Percentiles rank a stretch among this genome's conserved stretches.
phyloP scores from a whole-genome alignment of 2,329 filamentous ascomycete species.

The Dactylellina cionopaga region DNA sequence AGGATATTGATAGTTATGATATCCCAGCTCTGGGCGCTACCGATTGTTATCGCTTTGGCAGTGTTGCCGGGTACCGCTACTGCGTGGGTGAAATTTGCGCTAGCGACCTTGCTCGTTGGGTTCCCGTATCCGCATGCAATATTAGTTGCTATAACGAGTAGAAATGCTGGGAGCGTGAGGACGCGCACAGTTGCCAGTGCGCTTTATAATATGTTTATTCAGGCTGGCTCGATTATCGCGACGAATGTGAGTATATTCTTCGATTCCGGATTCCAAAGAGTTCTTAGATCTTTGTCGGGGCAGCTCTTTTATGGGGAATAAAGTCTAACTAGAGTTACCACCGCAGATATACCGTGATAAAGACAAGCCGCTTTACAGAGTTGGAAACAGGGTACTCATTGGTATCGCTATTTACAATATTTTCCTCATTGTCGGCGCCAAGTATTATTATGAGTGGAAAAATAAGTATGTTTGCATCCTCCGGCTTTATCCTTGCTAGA shows the following conservation, averaged over 20 bases:
- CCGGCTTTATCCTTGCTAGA: background rate
- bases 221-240: slow-evolving; percentile 62
- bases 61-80: slow-evolving; percentile 59
- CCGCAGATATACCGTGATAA: slow-evolving; percentile 66
- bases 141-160: slow-evolving; percentile 70
- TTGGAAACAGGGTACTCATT: slow-evolving; percentile 68
- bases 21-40: slow-evolving; percentile 70
- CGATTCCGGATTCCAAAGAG: too few relatives aligned
- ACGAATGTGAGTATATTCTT: slow-evolving; percentile 62
- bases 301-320: too few relatives aligned
- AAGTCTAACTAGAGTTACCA: too few relatives aligned
- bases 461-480: slow-evolving; percentile 61
- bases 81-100: slow-evolving; percentile 66
- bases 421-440: slow-evolving; percentile 65
- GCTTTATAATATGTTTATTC: slow-evolving; percentile 70
- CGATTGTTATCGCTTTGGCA: slow-evolving; percentile 67
- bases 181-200: slow-evolving; percentile 72
- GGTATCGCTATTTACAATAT: slow-evolving; percentile 66
- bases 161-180: slow-evolving; percentile 72
- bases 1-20: slow-evolving; percentile 66
- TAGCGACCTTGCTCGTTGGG: slow-evolving; percentile 65
- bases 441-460: slow-evolving; percentile 66
- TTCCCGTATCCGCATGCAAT: slow-evolving; percentile 70
- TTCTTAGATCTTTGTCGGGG: too few relatives aligned
- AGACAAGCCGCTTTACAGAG: slow-evolving; percentile 67